A percentile compares a stretch with the other conserved stretches of the same genome.
Conservation (phyloP, 345 rosid genomes). For the Salix exigua region DNA sequence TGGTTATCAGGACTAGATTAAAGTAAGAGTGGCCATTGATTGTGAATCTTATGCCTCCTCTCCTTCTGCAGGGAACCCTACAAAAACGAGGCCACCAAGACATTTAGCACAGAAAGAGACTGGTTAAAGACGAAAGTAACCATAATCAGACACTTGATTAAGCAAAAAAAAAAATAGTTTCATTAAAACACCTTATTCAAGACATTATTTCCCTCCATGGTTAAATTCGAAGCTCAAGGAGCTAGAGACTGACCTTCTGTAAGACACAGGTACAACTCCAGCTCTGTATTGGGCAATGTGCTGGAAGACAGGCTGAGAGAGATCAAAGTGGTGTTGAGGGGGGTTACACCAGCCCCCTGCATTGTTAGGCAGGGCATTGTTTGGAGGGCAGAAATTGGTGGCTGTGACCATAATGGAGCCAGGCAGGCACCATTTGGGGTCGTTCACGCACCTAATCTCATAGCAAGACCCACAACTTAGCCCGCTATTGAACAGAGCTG, state of each 20-base stretch:
- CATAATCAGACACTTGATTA: background rate
- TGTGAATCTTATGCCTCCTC: constrained; percentile 28
- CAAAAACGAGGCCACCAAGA: background rate
- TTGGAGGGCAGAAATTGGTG: constrained; percentile 31
- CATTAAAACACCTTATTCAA: background rate
- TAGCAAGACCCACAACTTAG: constrained; percentile 24
- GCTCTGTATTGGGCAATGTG: constrained; percentile 26
- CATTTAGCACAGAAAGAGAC: background rate
- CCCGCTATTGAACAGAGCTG: constrained; percentile 26
- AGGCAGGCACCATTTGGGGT: constrained; percentile 20
- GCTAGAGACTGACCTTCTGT: constrained; percentile 13
- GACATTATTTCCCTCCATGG: background rate
- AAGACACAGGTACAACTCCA: constrained; percentile 21
- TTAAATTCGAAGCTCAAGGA: background rate
- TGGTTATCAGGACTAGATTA: constrained; percentile 25
- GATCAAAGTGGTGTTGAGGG: constrained; percentile 26
- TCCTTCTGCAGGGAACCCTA: constrained; percentile 27
- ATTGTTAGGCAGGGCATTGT: constrained; percentile 26
- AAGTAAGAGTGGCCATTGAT: constrained; percentile 29
- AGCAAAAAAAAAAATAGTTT: background rate
- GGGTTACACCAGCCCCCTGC: constrained; percentile 31
- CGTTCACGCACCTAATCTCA: constrained; percentile 19
- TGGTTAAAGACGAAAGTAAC: background rate
- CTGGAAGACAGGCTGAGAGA: constrained; percentile 24
- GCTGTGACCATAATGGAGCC: constrained; percentile 30